Base-by-base conservation (phyloP, 2,329 filamentous ascomycete species). In the Cyanodermella asteris region DNA sequence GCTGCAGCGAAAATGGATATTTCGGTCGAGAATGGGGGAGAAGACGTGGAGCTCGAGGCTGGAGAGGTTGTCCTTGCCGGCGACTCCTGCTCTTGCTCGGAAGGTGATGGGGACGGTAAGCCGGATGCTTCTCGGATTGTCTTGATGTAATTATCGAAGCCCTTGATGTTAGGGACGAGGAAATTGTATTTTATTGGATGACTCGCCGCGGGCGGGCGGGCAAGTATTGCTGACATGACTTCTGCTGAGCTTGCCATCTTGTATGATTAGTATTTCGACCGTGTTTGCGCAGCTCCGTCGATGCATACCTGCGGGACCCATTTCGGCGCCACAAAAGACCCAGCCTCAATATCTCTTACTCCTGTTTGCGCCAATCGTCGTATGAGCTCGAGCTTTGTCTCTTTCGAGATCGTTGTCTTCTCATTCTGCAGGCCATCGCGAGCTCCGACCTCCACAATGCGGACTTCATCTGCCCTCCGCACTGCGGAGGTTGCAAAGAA, bases 171-270 rank as follows among this genome's bases (percentile, higher is more conserved):
- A 1, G 67, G 67, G 2, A 71, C 56, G 5, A 72, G 61, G 49
- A 65, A 72, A 45, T 72, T 69, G 43, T 71, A 72, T 24, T 61
- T 62, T 25, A 72, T 59, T 3, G 56, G 50, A 25, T 53, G 41
- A 9, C 53, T 39, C 4, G 62, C 55, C 26, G 46, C 37, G 3
- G 63, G 63, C 5, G 61, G 55, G 5, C 46, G 45, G 25, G 49
- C 41, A 26, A 68, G 47, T 16, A 69, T 44, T 23, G 58, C 49
- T 27, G 64, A 50, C 16, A 70, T 56, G 13, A 72, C 66, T 29
- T 67, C 55, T 22, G 63, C 55, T 6, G 66, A 70, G 30, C 64
- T 68, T 9, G 63, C 66, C 66, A 72, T 72, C 64, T 70, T 30
- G 14, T 28, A 8, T 10, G 10, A 20, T 15, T 19, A 11, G 21